Base-by-base conservation (phyloP, 1,284 basidiomycete genomes). In the Pyrrhoderma noxium region DNA sequence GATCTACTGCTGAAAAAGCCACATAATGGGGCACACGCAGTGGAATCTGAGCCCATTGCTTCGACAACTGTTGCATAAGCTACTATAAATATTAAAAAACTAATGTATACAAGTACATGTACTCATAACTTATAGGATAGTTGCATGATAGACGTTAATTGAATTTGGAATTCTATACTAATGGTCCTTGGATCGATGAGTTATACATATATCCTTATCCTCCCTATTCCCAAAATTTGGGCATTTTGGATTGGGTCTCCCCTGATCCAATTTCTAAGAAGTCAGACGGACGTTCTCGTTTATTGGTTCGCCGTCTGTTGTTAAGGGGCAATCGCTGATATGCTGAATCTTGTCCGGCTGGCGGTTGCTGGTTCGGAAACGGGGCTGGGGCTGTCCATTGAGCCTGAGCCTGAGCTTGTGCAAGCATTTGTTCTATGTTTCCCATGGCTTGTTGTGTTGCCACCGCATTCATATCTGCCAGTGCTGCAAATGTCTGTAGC, bases 291-390 rank as follows among this genome's bases (percentile, higher is more conserved):
- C 87, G 71, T 36, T 90, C 87, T 4, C 89, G 74, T 67, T 91
- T 90, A 58, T 86, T 61, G 56, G 78, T 80, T 61, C 85, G 70
- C 52, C 88, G 73, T 54, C 87, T 71, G 59, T 85, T 88, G 62
- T 89, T 90, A 52, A 89, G 65, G 25, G 88, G 86, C 47, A 89
- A 63, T 43, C 88, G 74, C 64, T 91, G 87, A 64, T 90, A 90
- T n/a, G 88, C 83, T 11, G 86, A 88, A 57, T 89, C 87, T 61
- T 79, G 78, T 4, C 74, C 74, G 43, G 74, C 70, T 38, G 75
- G 75, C 62, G 84, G 82, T 60, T 84, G 81, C 56, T 75, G 79
- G n/a, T n/a, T n/a, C 47, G 73, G 59, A 64, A 77, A 84, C 44
- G 75, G 71, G n/a, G 46, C 41, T 5, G n/a, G 38, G n/a, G 38